Evolutionary conservation across 805 yeast genomes (phyloP).

Genomic region (Pichia phayaonensis): DNA sequence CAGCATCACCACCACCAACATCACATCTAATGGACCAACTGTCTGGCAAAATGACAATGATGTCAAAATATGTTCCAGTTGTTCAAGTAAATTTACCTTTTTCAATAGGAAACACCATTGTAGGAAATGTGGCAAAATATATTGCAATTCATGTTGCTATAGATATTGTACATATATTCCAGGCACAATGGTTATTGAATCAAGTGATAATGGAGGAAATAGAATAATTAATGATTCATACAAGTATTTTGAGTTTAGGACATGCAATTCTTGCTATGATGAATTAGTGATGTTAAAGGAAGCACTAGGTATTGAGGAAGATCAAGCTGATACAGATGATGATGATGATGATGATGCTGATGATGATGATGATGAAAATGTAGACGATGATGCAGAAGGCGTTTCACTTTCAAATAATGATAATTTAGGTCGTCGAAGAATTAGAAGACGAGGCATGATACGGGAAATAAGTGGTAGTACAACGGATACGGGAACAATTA

Average conservation of each 20-base stretch:
- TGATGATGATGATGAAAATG: neutral
- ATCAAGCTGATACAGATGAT: neutral
- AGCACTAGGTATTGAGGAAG: slow-evolving; percentile 27
- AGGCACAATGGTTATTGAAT: slow-evolving; percentile 50
- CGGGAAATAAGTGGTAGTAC: neutral
- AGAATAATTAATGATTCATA: slow-evolving; percentile 14
- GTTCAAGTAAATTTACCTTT: slow-evolving; percentile 45
- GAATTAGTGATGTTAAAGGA: slow-evolving; percentile 46
- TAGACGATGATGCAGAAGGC: neutral
- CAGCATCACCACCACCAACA: neutral
- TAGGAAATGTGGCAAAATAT: slow-evolving; percentile 70
- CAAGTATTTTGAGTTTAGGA: slow-evolving; percentile 54
- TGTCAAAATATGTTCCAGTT: slow-evolving; percentile 45
- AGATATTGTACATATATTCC: slow-evolving; percentile 48
- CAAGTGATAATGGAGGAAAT: slow-evolving; percentile 9
- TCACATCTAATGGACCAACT: slow-evolving; percentile 23
- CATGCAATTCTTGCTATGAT: slow-evolving; percentile 66
- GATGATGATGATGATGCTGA: neutral
- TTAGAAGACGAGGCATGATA: neutral
- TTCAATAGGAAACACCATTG: slow-evolving; percentile 79
- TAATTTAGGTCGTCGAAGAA: neutral
- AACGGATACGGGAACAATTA: neutral
- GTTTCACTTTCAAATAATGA: neutral
- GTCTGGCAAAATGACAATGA: slow-evolving; percentile 63
- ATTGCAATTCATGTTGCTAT: slow-evolving; percentile 62